Evolutionary conservation across 2,329 filamentous ascomycete species (phyloP), one percentile per base, ranked within the genome.

Genomic region (Fusarium odoratissimum): DNA sequence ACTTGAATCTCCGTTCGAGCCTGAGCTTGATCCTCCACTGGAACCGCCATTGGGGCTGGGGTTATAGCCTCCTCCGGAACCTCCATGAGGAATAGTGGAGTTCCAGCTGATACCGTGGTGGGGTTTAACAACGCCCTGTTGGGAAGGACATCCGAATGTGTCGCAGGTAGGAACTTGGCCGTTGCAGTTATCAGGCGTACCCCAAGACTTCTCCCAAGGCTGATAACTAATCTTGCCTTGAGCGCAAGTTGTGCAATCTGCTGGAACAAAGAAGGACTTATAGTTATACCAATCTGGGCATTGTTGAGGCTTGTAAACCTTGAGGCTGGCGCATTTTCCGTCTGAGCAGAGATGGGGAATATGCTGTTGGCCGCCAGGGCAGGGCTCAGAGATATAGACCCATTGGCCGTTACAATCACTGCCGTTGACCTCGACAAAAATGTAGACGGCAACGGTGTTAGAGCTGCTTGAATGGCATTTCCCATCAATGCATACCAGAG

Each of bases 301-400:
- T 33, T 66, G n/a, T 67, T 76, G 58, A 11, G 71, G 69, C 63
- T 75, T 75, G 51, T 69, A 77, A 46, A 77, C 75, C 6, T 49
- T 54, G 23, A 66, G n/a, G 11, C 69, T 62, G 30, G 60, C 16
- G 64, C 75, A 77, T 51, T 21, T 25, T 6, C 58, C 54, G 40
- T 30, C 45, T 17, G 33, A 48, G 61, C 75, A 77, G 55, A 56
- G 42, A 28, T 68, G 58, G 40, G 75, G 75, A 19, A 59, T 38
- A 60, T 77, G 75, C 25, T 56, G 60, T 31, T 40, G 33, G 0
- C 73, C 72, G 23, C 72, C 73, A 46, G 64, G 56, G 59, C 73
- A 77, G 6, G 48, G 16, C 52, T 70, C 67, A 6, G 49, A 51
- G 33, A 77, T 14, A 52, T 67, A 76, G 49, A 76, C 73, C 25